phyloP scores from a whole-genome alignment of 257 asterid genomes.

The Coffea canephora region DNA sequence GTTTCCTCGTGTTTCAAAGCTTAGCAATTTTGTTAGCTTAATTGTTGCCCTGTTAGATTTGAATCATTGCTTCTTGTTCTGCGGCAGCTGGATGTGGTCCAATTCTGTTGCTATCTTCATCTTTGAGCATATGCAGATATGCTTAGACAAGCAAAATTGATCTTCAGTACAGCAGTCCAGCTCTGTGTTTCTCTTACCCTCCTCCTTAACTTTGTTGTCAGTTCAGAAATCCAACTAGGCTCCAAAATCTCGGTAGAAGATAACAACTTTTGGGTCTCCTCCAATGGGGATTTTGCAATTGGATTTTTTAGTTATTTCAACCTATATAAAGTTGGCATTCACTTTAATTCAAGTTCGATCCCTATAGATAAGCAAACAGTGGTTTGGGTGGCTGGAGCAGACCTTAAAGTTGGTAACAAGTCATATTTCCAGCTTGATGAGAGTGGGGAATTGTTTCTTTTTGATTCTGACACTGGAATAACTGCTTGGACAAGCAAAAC shows the following conservation, averaged over 20 bases:
- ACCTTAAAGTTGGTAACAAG: slow-evolving; percentile 29
- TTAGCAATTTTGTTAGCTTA: background rate
- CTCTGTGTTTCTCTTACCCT: slow-evolving; percentile 19
- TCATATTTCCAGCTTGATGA: slow-evolving; percentile 35
- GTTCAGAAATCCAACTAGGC: slow-evolving; percentile 36
- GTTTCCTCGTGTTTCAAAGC: slow-evolving; percentile 2
- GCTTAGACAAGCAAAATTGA: slow-evolving; percentile 23
- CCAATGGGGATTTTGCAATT: slow-evolving; percentile 36
- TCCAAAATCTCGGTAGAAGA: slow-evolving; percentile 35
- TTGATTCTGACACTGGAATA: slow-evolving; percentile 30
- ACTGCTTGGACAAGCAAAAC: slow-evolving; percentile 39
- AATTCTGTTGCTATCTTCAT: slow-evolving; percentile 8
- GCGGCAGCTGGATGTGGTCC: slow-evolving; percentile 22
- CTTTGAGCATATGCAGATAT: slow-evolving; percentile 20
- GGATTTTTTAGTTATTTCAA: slow-evolving; percentile 32
- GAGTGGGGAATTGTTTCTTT: slow-evolving; percentile 33
- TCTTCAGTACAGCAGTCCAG: slow-evolving; percentile 12
- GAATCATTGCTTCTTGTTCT: slow-evolving; percentile 14
- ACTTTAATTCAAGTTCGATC: slow-evolving; percentile 28
- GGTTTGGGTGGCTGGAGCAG: slow-evolving; percentile 46
- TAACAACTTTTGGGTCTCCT: slow-evolving; percentile 37
- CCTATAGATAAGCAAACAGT: slow-evolving; percentile 26
- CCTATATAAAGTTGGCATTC: slow-evolving; percentile 35
- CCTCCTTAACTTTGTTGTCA: slow-evolving; percentile 18
- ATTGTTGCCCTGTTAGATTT: background rate